Evolutionary conservation across 2,329 filamentous ascomycete genomes (phyloP).

Genomic region (Metarhizium humberi): DNA sequence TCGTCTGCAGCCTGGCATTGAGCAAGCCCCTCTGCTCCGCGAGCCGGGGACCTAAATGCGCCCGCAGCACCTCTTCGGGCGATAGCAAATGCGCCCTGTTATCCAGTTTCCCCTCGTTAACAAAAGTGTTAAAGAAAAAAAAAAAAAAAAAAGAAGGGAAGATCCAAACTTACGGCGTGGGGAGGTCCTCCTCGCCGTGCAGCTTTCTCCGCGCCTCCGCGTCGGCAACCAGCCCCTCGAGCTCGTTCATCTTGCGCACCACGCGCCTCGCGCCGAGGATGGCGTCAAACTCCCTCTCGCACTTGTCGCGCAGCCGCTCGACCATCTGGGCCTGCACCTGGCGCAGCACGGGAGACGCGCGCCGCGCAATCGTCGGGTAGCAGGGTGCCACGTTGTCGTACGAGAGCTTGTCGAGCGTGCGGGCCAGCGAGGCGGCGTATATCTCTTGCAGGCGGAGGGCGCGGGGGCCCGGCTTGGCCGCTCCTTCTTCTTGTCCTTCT

Average conservation of each 20-base stretch:
- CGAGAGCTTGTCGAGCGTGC: slow-evolving; percentile 45
- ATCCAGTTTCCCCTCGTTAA: too few species aligned
- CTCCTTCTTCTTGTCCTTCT: neutral
- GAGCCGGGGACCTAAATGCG: slow-evolving; percentile 46
- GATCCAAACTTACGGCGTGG: slow-evolving; percentile 33
- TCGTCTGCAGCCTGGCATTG: slow-evolving; percentile 46
- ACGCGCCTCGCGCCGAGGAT: slow-evolving; percentile 44
- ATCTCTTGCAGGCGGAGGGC: slow-evolving; percentile 45
- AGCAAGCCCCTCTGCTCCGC: slow-evolving; percentile 44
- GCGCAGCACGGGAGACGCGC: slow-evolving; percentile 40
- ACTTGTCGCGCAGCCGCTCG: slow-evolving; percentile 42
- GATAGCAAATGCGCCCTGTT: slow-evolving; percentile 41
- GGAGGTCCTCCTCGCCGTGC: slow-evolving; percentile 16
- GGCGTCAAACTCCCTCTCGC: slow-evolving; percentile 47
- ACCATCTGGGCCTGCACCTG: slow-evolving; percentile 51
- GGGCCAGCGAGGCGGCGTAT: slow-evolving; percentile 40
- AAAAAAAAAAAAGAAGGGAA: neutral
- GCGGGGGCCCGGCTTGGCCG: slow-evolving; percentile 39
- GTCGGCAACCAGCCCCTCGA: slow-evolving; percentile 45
- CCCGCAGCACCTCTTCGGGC: slow-evolving; percentile 39
- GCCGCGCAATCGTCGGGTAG: slow-evolving; percentile 49
- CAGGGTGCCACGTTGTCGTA: slow-evolving; percentile 51
- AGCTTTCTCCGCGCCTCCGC: slow-evolving; percentile 26
- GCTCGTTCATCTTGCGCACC: slow-evolving; percentile 47
- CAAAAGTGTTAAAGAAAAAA: neutral